A percentile compares a stretch with the other conserved stretches of the same genome.
These are phyloP conservation scores for Venturia asperata DNA, from an alignment of 2,329 filamentous ascomycete genomes.

Conservation along the genomic window DNA sequence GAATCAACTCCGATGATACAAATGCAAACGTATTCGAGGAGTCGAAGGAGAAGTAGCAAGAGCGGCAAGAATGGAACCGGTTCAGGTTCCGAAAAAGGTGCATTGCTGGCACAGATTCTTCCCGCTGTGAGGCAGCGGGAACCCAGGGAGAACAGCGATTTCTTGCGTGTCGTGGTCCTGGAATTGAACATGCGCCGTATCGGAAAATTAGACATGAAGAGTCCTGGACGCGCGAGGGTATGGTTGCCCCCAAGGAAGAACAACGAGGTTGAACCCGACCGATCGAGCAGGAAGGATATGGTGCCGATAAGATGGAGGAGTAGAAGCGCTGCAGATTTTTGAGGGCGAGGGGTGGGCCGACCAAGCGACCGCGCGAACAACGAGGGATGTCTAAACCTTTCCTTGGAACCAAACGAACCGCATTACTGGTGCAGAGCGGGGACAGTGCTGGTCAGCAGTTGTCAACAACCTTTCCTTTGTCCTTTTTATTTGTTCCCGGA, in stretches of 20 bases:
- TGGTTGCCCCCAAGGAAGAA: conserved; percentile 52
- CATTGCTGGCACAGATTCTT: conserved; percentile 24
- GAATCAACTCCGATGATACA: conserved; percentile 48
- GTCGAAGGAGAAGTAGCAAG: conserved; percentile 39
- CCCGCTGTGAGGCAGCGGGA: conserved; percentile 51
- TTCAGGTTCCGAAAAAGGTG: conserved; percentile 21
- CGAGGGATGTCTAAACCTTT: background rate
- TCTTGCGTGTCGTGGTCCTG: conserved; percentile 56
- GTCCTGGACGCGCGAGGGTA: conserved; percentile 49
- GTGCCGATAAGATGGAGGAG: conserved; percentile 34
- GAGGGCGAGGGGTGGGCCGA: background rate
- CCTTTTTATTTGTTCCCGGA: background rate
- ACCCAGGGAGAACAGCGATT: conserved; percentile 56
- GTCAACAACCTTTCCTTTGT: background rate
- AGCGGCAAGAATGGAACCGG: conserved; percentile 25
- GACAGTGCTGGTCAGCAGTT: background rate
- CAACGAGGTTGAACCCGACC: conserved; percentile 25
- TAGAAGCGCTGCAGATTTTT: conserved; percentile 23
- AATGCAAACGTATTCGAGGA: conserved; percentile 53
- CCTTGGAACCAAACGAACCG: background rate
- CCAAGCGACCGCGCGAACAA: background rate
- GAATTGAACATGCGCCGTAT: conserved; percentile 62
- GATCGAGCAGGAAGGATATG: conserved; percentile 22
- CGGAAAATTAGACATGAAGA: conserved; percentile 53
- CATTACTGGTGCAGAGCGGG: background rate